Conservation (phyloP, 139 green algal genomes). For the Trebouxia sp. region DNA sequence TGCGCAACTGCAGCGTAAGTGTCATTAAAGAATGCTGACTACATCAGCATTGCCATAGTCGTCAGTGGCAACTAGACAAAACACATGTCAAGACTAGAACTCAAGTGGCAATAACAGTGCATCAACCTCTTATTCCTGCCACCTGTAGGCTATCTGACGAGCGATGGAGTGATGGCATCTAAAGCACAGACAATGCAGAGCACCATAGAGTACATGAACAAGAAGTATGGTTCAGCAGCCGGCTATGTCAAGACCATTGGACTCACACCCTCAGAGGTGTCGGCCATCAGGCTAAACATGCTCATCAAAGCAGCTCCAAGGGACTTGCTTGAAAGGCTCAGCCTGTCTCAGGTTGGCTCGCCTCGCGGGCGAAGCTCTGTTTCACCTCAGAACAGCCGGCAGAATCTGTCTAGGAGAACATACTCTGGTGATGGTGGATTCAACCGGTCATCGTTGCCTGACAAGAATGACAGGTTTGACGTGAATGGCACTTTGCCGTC, state of each 20-base stretch:
- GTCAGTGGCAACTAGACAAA: background rate
- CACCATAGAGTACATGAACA: constrained; percentile 42
- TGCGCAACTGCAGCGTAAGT: too few relatives aligned
- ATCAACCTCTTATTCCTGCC: background rate
- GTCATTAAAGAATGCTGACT: too few relatives aligned
- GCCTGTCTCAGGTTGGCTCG: background rate
- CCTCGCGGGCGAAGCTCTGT: background rate
- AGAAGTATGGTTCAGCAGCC: constrained; percentile 30
- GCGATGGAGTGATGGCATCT: constrained; percentile 50
- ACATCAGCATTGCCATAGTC: background rate
- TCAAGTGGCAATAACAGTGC: background rate
- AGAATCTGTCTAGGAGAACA: background rate
- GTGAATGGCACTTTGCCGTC: too few relatives aligned
- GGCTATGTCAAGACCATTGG: constrained; percentile 24
- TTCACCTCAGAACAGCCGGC: background rate
- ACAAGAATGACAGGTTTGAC: constrained; percentile 12
- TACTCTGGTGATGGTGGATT: background rate
- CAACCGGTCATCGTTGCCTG: background rate
- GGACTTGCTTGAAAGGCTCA: constrained; percentile 31
- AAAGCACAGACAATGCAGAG: constrained; percentile 47
- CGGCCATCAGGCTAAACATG: constrained; percentile 32
- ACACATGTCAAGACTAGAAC: background rate
- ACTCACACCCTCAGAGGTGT: constrained; percentile 24
- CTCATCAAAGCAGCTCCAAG: constrained; percentile 17
- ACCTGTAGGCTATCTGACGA: constrained; percentile 43